Percentiles rank a stretch among this genome's conserved stretches.
phyloP scores from a whole-genome alignment of 257 asterid genomes.

The Nicotiana tabacum region DNA sequence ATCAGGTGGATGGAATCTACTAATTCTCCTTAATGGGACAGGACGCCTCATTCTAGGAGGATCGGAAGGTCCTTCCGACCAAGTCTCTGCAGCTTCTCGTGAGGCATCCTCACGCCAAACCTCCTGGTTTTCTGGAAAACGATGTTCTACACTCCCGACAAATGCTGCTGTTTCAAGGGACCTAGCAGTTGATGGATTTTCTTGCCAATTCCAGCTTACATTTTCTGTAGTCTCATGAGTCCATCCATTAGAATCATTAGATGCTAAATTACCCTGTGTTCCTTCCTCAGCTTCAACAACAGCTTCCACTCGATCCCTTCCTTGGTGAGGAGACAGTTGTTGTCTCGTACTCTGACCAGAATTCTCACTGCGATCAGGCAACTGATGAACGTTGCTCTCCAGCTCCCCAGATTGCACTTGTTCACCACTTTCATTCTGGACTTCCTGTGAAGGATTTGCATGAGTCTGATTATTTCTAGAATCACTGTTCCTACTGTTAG shows the following conservation, averaged over 20 bases:
- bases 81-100: constrained; percentile 56
- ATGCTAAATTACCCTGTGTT: constrained; percentile 27
- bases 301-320: constrained; percentile 41
- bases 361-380: constrained; percentile 33
- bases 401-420: constrained; percentile 27
- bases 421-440: constrained; percentile 40
- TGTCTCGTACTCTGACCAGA: constrained; percentile 34
- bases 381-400: constrained; percentile 36
- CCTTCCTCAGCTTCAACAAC: constrained; percentile 39
- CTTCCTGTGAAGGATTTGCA: constrained; percentile 42
- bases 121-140: constrained; percentile 36
- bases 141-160: constrained; percentile 39
- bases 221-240: constrained; percentile 29
- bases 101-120: constrained; percentile 59
- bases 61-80: constrained; percentile 72
- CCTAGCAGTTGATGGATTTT: constrained; percentile 38
- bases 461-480: constrained; percentile 43
- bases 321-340: constrained; percentile 38
- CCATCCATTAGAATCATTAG: constrained; percentile 37
- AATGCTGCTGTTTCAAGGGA: constrained; percentile 36
- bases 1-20: constrained; percentile 86
- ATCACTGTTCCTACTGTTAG: constrained; percentile 31
- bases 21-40: constrained; percentile 42
- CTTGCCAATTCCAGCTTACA: constrained; percentile 41
- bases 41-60: constrained; percentile 74